Percentiles rank a stretch among this genome's conserved stretches.
Evolutionary conservation across 306 rosid genomes (phyloP).

Genomic region (Cucurbita maxima): DNA sequence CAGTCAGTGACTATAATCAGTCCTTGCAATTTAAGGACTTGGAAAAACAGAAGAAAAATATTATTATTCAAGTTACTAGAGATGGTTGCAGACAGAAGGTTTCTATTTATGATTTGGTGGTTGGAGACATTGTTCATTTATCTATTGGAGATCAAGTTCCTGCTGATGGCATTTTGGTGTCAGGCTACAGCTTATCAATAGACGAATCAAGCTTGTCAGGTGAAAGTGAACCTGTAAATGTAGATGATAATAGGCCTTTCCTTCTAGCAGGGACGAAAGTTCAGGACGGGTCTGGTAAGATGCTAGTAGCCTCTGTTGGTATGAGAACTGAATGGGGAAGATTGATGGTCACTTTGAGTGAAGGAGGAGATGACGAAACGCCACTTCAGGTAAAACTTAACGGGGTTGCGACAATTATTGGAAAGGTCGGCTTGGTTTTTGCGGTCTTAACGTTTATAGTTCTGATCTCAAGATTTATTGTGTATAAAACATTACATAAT

Average conservation of each 20-base stretch:
- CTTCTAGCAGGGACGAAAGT: slow-evolving; percentile 68
- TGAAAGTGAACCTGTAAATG: slow-evolving; percentile 62
- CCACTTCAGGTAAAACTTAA: slow-evolving; percentile 90
- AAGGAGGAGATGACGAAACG: slow-evolving; percentile 83
- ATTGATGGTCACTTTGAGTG: slow-evolving; percentile 67
- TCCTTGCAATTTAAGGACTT: slow-evolving; percentile 72
- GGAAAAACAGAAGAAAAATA: slow-evolving; percentile 76
- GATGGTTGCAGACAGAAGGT: slow-evolving; percentile 51
- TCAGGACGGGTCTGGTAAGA: slow-evolving; percentile 78
- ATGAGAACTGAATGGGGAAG: slow-evolving; percentile 98
- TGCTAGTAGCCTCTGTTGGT: slow-evolving; percentile 73
- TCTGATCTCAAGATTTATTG: slow-evolving; percentile 48
- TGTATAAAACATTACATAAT: slow-evolving; percentile 23
- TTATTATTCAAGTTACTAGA: slow-evolving; percentile 63
- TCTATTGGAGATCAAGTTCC: slow-evolving; percentile 75
- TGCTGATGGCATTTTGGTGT: slow-evolving; percentile 63
- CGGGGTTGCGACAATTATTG: slow-evolving; percentile 85
- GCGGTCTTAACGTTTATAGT: slow-evolving; percentile 61
- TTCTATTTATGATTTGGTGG: slow-evolving; percentile 63
- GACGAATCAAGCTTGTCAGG: slow-evolving; percentile 88
- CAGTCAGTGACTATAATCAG: slow-evolving; percentile 68
- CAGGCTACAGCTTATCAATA: slow-evolving; percentile 49
- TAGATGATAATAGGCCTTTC: slow-evolving; percentile 31
- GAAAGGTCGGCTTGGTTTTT: slow-evolving; percentile 71
- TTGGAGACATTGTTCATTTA: slow-evolving; percentile 72